These are phyloP conservation scores for Neurospora sp. DNA, from an alignment of 495 filamentous ascomycete species.

Conservation along the genomic window DNA sequence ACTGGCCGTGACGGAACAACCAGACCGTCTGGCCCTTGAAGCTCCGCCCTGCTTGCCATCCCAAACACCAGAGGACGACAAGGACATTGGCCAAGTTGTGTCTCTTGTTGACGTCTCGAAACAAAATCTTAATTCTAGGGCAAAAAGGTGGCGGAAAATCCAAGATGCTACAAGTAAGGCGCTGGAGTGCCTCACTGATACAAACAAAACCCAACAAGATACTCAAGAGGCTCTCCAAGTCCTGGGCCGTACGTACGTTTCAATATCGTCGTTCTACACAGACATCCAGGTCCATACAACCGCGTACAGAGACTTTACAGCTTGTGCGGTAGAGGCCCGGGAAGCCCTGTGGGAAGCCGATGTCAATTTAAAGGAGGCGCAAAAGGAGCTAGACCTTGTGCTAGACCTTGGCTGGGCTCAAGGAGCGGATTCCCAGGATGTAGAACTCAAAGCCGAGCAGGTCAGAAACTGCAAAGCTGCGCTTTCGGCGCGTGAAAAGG, in stretches of 20 bases:
- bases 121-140: background rate
- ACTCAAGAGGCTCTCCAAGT: background rate
- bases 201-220: background rate
- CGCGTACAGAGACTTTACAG: background rate
- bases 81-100: background rate
- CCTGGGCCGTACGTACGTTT: background rate
- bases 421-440: background rate
- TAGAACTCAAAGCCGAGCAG: background rate
- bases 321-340: background rate
- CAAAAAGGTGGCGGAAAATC: background rate
- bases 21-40: background rate
- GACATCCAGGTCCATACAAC: accelerated
- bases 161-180: background rate
- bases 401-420: background rate
- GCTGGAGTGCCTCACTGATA: background rate
- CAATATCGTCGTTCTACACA: accelerated
- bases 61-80: background rate
- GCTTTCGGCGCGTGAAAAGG: background rate
- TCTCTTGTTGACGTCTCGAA: background rate
- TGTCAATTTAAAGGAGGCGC: background rate
- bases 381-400: background rate
- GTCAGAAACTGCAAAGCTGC: background rate
- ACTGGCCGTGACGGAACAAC: background rate
- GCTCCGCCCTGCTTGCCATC: background rate
- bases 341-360: background rate